Base-by-base conservation (phyloP, 257 asterid species). In the Dorcoceras hygrometricum region DNA sequence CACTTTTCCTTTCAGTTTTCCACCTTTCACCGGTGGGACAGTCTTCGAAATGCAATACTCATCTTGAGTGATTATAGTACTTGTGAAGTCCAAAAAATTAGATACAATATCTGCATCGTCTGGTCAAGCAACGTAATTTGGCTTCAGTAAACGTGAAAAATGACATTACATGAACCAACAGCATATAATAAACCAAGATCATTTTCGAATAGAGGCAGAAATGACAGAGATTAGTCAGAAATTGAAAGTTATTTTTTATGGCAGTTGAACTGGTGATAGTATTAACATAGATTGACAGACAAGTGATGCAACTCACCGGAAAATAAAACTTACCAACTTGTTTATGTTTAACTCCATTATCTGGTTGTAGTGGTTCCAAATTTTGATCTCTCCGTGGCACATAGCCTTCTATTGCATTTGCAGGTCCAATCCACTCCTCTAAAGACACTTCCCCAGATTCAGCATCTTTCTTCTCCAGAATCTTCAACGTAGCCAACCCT, bases 391-490 rank as follows among this genome's bases (percentile, higher is more conserved):
- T 83, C 63, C 73, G 84, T 9, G 97, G 99, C 63, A 90, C 89
- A 80, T 94, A 94, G 74, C 97, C 99, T 63, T 94, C 99, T 77
- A 94, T 87, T 20, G 97, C 97, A 78, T 85, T 82, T 23, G 97
- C 79, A 29, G 95, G 92, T 60, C 99, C 99, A 70, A 87, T 70
- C 97, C 99, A 94, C 79, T 88, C 99, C 76, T 84, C 88, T 66
- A 85, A 32, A 65, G 99, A 76, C 57, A 88, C 86, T 68, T 86
- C 90, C 68, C 87, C 90, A 39, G 77, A 77, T 69, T 69, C 74
- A 29, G 66, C 55, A 75, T 77, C 85, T 2, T 70, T 59, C 67
- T 78, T 88, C 87, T 94, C 97, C 80, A 76, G 77, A 80, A 94
- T 89, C 76, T 72, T 83, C 88, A 94, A 80, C 67, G 75, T 69